A percentile compares a stretch with the other conserved stretches of the same genome.
These are phyloP conservation scores for Paxillus rubicundulus DNA, from an alignment of 768 basidiomycete genomes.

Conservation along the genomic window DNA sequence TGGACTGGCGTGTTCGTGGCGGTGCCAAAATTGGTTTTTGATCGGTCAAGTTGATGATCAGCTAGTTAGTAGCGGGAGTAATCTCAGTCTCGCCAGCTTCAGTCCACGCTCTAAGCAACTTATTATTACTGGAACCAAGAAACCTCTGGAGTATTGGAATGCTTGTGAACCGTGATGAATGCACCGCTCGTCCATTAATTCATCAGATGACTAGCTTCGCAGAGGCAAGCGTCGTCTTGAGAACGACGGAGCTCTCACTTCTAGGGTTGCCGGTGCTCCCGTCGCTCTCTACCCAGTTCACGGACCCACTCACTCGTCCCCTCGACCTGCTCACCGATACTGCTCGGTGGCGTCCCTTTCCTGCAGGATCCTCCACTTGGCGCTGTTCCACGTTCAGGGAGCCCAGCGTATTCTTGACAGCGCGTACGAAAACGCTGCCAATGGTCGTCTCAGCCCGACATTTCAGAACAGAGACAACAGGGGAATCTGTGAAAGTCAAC, in stretches of 20 bases:
- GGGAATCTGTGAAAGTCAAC: constrained; percentile 29
- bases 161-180: neutral
- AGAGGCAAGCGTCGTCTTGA: constrained; percentile 14
- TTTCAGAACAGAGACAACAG: constrained; percentile 35
- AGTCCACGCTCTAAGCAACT: too few relatives aligned
- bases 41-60: too few relatives aligned
- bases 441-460: constrained; percentile 32
- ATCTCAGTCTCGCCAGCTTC: too few relatives aligned
- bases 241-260: constrained; percentile 14
- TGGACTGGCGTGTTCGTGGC: constrained; percentile 17
- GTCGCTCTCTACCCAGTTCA: constrained; percentile 24
- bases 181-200: neutral
- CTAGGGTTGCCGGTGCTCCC: constrained; percentile 9
- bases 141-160: neutral
- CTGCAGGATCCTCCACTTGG: constrained; percentile 33
- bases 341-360: constrained; percentile 32
- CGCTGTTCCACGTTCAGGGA: constrained; percentile 16
- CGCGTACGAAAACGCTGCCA: constrained; percentile 17
- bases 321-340: constrained; percentile 10
- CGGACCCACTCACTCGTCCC: constrained; percentile 15
- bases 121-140: too few relatives aligned
- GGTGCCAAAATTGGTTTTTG: constrained; percentile 15
- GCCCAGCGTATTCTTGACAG: constrained; percentile 27
- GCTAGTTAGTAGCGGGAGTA: too few relatives aligned
- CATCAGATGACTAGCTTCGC: constrained; percentile 21